These are phyloP conservation scores for Podaxis rugospora DNA, from an alignment of 768 basidiomycete species.

Conservation along the genomic window DNA sequence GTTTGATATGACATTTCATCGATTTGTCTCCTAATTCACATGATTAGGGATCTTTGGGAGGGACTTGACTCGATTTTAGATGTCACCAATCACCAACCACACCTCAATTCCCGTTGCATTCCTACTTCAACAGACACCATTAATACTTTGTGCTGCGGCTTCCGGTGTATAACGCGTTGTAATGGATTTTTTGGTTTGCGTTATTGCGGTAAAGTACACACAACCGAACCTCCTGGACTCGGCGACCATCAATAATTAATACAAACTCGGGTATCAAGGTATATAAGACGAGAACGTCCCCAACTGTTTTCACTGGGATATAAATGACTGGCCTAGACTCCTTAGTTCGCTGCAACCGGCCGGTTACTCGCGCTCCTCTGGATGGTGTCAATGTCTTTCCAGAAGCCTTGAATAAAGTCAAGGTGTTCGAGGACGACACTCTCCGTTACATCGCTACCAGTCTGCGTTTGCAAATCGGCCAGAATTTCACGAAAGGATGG, in stretches of 20 bases:
- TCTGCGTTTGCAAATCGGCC: constrained; percentile 24
- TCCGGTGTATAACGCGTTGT: background rate
- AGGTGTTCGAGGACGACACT: constrained; percentile 22
- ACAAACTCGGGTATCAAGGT: background rate
- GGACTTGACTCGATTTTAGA: constrained; percentile 65
- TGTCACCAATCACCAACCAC: constrained; percentile 8
- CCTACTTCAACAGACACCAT: background rate
- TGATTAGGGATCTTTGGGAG: constrained; percentile 68
- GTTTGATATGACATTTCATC: constrained; percentile 19
- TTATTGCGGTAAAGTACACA: background rate
- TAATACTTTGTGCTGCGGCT: constrained; percentile 4
- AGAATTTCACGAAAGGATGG: constrained; percentile 47
- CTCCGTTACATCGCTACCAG: constrained; percentile 22
- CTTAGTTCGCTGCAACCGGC: constrained; percentile 12
- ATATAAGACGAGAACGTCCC: background rate
- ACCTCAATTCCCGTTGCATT: constrained; percentile 11
- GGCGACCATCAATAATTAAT: background rate
- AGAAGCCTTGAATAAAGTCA: constrained; percentile 29
- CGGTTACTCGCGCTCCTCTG: constrained; percentile 14
- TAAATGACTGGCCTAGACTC: background rate
- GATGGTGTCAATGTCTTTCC: constrained; percentile 25
- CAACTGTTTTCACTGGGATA: background rate
- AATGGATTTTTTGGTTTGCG: background rate
- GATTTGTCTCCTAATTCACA: constrained; percentile 5
- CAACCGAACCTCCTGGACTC: background rate